Base-by-base conservation (phyloP, 164 flowering plant species). In the Dillenia suffruticosa region DNA sequence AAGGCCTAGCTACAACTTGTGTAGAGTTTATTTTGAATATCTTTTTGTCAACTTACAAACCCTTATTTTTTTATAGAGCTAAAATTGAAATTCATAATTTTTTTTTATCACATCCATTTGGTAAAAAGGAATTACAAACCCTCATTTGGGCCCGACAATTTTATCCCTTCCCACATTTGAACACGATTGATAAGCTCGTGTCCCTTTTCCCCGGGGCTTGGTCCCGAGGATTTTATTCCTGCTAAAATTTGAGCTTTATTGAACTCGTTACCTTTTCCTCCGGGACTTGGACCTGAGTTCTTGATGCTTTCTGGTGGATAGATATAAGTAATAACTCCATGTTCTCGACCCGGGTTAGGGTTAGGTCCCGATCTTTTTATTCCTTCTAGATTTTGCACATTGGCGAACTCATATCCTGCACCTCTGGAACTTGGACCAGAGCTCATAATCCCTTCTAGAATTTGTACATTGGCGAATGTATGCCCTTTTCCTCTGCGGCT, bases 381-480 rank as follows among this genome's bases (percentile, higher is more conserved):
- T 22, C 15, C 68, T 45, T 24, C 68, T 0, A 53, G 19, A n/a
- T 40, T 53, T 6, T 54, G 48, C 17, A 19, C 43, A 22, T 65
- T 24, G 9, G 52, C 10, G 52, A 50, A 65, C 2, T 0, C 46
- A 46, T 71, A 73, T 43, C 64, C 76, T 51, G 22, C 50, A 3
- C 46, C 70, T 26, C 70, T 70, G 7, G 56, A n/a, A 46, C 79
- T 76, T 14, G 76, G 76, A 45, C 79, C 72, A 3, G 63, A 58
- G 9, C 49, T 68, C 53, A 68, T 72, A 45, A 69, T 63, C 14
- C 45, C 69, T 10, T 44, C 44, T 0, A 61, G 56, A 12, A 54
- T 13, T 11, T 24, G 14, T 11, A 3, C 54, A 6, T 60, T 22
- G 62, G 44, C 22, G 1, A 60, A 49, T 1, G 63, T 0, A 32